phyloP scores from a whole-genome alignment of 768 basidiomycete genomes.

The Pulveroboletus frians region DNA sequence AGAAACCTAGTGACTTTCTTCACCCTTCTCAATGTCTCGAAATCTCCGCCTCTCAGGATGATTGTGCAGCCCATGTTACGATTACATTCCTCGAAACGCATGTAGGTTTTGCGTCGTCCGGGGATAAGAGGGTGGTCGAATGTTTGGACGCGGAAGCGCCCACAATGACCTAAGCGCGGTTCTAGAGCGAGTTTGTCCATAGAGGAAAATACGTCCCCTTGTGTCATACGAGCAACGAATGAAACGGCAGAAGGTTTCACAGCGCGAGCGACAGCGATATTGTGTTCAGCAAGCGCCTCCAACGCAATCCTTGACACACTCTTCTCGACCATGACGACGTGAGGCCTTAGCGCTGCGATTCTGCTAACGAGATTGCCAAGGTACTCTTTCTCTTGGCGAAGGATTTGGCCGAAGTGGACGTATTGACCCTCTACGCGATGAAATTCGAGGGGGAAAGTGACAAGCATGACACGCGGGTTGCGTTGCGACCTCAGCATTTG shows the following conservation, averaged over 20 bases:
- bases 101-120: slow-evolving; percentile 90
- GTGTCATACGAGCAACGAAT: slow-evolving; percentile 89
- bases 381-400: slow-evolving; percentile 91
- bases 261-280: slow-evolving; percentile 84
- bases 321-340: slow-evolving; percentile 87
- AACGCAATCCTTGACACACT: slow-evolving; percentile 88
- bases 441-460: slow-evolving; percentile 93
- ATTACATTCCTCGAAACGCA: slow-evolving; percentile 97
- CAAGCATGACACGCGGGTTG: slow-evolving; percentile 92
- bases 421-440: slow-evolving; percentile 90
- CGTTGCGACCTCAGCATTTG: slow-evolving; percentile 78
- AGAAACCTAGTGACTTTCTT: slow-evolving; percentile 93
- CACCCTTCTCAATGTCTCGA: slow-evolving; percentile 73
- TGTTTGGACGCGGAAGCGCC: slow-evolving; percentile 82
- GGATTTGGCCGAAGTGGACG: slow-evolving; percentile 85
- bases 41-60: slow-evolving; percentile 80
- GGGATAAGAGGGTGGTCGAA: slow-evolving; percentile 93
- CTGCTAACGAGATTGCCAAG: slow-evolving; percentile 82
- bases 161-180: slow-evolving; percentile 84
- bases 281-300: slow-evolving; percentile 76
- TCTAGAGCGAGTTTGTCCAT: slow-evolving; percentile 91
- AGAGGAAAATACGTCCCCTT: slow-evolving; percentile 90
- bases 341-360: slow-evolving; percentile 87
- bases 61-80: slow-evolving; percentile 94
- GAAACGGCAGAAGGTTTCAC: slow-evolving; percentile 86